Conservation (phyloP, 805 yeast genomes). For the Komagataella phaffii region DNA sequence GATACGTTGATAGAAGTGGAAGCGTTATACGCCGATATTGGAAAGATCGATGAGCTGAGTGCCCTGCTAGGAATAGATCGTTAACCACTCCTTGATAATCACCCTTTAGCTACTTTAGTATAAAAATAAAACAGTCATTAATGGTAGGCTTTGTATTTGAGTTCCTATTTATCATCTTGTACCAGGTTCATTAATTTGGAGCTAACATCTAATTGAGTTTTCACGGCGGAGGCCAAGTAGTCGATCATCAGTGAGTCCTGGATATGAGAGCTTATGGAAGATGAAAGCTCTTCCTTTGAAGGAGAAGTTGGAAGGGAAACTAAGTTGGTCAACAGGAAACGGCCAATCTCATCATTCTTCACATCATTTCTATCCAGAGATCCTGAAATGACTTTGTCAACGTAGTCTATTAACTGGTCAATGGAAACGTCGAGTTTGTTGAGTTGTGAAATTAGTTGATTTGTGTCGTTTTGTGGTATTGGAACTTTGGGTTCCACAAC, state of each 20-base stretch:
- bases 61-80: conserved; percentile 9
- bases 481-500: conserved; percentile 19
- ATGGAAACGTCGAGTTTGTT: conserved; percentile 30
- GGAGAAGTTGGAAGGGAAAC: conserved; percentile 36
- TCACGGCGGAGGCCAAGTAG: conserved; percentile 70
- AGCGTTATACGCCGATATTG: conserved; percentile 44
- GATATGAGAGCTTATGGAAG: conserved; percentile 54
- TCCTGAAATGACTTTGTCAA: conserved; percentile 25
- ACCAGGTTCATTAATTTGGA: conserved; percentile 54
- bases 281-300: conserved; percentile 37
- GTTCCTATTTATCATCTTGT: conserved; percentile 1
- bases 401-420: conserved; percentile 34
- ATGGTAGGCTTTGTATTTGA: neutral
- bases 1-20: conserved; percentile 64
- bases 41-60: conserved; percentile 25
- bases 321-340: conserved; percentile 46
- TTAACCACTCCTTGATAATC: neutral
- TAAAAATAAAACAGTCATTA: neutral
- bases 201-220: conserved; percentile 72
- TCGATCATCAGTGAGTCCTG: conserved; percentile 77
- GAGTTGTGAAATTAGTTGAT: conserved; percentile 32
- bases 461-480: conserved; percentile 23
- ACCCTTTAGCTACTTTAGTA: neutral
- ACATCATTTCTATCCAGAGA: conserved; percentile 36
- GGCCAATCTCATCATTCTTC: conserved; percentile 29